A percentile compares a stretch with the other conserved stretches of the same genome.
Conservation (phyloP, 2,329 filamentous ascomycete species). For the Penicillium sp. region DNA sequence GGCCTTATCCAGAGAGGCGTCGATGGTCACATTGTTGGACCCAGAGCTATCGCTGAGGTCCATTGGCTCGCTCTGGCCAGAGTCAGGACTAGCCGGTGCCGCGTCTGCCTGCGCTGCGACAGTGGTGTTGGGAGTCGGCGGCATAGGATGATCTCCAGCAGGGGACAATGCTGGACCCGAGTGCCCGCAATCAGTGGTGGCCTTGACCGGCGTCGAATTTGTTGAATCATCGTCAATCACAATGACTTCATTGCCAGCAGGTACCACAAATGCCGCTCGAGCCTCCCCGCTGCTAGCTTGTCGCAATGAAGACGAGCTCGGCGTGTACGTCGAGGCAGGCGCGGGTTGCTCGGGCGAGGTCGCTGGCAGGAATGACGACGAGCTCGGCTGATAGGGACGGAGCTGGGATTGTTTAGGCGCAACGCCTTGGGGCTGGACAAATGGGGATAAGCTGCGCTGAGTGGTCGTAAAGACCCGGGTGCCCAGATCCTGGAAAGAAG, state of each 20-base stretch:
- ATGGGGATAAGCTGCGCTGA: not conserved
- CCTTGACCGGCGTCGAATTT: not conserved
- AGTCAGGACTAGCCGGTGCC: not conserved
- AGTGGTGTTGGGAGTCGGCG: not conserved
- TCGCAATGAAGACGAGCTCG: not conserved
- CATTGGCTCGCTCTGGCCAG: not conserved
- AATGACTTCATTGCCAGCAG: not conserved
- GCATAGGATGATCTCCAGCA: not conserved
- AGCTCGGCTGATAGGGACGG: not conserved
- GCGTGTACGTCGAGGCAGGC: not conserved
- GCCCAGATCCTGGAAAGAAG: not conserved
- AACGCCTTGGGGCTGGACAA: not conserved
- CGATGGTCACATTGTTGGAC: not conserved
- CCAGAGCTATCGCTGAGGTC: not conserved
- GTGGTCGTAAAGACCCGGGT: not conserved
- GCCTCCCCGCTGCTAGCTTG: not conserved
- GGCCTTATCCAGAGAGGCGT: not conserved
- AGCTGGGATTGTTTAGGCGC: not conserved
- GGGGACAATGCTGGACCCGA: not conserved
- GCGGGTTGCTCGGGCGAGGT: not conserved
- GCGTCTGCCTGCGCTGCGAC: too few species aligned
- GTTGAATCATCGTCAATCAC: conserved; percentile 2
- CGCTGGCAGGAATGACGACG: not conserved
- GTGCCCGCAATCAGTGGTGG: not conserved
- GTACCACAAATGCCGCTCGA: not conserved